Evolutionary conservation across 2,329 filamentous ascomycete species (phyloP).

Genomic region (Aspergillus hiratsukae): DNA sequence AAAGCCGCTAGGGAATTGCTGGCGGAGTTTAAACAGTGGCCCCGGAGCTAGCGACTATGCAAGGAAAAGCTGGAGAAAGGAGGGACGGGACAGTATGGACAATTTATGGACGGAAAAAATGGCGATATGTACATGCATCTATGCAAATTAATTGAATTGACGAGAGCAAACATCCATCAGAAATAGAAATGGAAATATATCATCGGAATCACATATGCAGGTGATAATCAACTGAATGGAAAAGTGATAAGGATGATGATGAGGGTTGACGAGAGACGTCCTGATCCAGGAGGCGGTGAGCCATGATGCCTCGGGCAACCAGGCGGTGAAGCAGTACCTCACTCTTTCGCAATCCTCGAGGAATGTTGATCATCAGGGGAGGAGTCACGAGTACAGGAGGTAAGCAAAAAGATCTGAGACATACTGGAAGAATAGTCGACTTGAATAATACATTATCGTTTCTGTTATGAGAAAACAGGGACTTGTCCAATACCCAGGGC

Average conservation of each 20-base stretch:
- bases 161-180: not conserved
- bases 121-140: not conserved
- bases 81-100: not conserved
- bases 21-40: not conserved
- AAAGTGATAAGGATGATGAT: not conserved
- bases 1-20: slow-evolving; percentile 1
- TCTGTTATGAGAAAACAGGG: no score
- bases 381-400: no score
- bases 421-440: no score
- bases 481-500: no score
- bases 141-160: not conserved
- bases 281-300: not conserved
- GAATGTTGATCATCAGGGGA: no score
- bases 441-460: no score
- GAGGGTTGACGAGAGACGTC: not conserved
- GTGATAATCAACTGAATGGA: not conserved
- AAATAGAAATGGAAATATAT: not conserved
- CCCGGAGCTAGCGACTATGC: not conserved
- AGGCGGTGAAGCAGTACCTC: not conserved
- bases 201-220: not conserved
- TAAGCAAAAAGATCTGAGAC: no score
- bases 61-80: not conserved
- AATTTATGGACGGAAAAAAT: not conserved
- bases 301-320: not conserved
- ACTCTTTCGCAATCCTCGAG: no score